phyloP scores from a whole-genome alignment of 2,329 filamentous ascomycete species.

The Venturia asperata region DNA sequence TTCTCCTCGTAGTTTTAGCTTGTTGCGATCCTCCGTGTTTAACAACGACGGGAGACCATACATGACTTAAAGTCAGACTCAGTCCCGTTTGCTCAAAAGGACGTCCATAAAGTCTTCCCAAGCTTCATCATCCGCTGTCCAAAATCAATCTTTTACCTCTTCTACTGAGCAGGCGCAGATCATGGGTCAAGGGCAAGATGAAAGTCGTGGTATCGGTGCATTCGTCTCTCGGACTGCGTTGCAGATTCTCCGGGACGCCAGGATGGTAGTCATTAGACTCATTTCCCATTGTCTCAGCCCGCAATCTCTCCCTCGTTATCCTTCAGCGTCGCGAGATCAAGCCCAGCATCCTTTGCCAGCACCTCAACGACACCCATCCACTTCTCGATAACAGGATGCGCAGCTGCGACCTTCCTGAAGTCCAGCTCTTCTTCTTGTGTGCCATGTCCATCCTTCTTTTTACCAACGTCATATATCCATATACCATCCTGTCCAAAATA shows the following conservation, averaged over 20 bases:
- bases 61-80: neutral
- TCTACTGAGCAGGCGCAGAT: neutral
- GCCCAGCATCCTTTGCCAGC: conserved; percentile 7
- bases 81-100: neutral
- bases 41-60: too few relatives aligned
- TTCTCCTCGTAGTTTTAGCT: neutral
- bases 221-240: neutral
- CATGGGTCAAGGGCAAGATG: neutral
- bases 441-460: conserved; percentile 32
- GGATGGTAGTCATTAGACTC: neutral
- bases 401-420: conserved; percentile 42
- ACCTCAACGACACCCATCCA: conserved; percentile 14
- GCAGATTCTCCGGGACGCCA: neutral
- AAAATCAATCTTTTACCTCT: neutral
- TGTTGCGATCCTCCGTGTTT: neutral
- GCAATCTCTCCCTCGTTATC: neutral
- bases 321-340: conserved; percentile 14
- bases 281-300: neutral
- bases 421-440: conserved; percentile 39
- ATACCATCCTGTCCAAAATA: conserved; percentile 65
- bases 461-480: conserved; percentile 57
- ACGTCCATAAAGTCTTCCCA: neutral
- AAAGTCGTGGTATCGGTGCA: neutral
- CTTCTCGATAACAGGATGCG: conserved; percentile 19
- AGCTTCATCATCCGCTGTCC: neutral